Conservation (phyloP, 2,329 filamentous ascomycete genomes). For the Thelonectria blattea region DNA sequence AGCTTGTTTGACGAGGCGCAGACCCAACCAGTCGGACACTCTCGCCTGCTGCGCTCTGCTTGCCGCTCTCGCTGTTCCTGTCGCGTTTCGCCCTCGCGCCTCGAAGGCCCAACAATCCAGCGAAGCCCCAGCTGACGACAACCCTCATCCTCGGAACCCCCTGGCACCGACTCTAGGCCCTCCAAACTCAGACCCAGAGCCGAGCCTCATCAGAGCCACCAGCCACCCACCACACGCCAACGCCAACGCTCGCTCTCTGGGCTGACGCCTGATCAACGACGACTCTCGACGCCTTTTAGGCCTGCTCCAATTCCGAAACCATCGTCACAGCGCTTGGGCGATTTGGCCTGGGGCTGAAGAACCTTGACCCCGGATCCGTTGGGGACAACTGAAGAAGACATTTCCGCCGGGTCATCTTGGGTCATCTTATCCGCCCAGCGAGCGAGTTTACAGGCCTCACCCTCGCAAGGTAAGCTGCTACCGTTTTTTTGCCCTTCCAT, state of each 20-base stretch:
- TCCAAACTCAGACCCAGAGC: slow-evolving; percentile 3
- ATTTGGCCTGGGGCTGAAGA: neutral
- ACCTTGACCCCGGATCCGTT: slow-evolving; percentile 11
- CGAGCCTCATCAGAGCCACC: slow-evolving; percentile 17
- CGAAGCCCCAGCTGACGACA: slow-evolving; percentile 21
- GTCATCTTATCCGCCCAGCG: neutral
- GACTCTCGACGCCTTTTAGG: neutral
- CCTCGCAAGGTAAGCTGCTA: slow-evolving; percentile 3
- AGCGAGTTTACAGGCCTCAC: neutral
- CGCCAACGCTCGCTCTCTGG: neutral
- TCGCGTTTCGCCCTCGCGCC: slow-evolving; percentile 18
- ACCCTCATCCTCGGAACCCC: slow-evolving; percentile 3
- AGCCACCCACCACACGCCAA: slow-evolving; percentile 9
- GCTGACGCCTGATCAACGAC: slow-evolving; percentile 7
- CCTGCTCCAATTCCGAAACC: slow-evolving; percentile 13
- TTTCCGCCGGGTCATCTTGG: slow-evolving; percentile 4
- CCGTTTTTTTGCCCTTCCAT: slow-evolving; percentile 5
- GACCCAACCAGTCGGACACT: neutral
- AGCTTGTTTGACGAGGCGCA: slow-evolving; percentile 23
- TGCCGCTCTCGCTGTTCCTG: neutral
- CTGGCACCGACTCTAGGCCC: neutral
- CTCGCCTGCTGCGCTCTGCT: neutral
- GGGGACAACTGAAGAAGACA: neutral
- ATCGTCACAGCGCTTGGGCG: slow-evolving; percentile 10
- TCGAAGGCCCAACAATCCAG: slow-evolving; percentile 14